A percentile compares a stretch with the other conserved stretches of the same genome.
Conservation (phyloP, 306 rosid genomes). For the Malus sieversii region DNA sequence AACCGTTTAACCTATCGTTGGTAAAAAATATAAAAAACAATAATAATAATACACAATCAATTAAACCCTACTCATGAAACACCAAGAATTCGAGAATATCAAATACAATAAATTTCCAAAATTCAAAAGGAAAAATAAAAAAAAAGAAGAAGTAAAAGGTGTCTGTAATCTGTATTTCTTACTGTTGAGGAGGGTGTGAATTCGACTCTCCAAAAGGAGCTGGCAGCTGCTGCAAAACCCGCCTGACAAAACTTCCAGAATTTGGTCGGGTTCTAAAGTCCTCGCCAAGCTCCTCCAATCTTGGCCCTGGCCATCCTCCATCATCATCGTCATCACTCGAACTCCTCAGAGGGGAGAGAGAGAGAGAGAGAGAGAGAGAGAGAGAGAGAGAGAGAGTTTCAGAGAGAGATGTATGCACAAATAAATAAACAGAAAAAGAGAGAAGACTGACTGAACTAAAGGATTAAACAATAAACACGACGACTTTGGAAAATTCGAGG, state of each 20-base stretch:
- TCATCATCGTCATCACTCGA: too few relatives aligned
- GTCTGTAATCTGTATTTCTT: not conserved
- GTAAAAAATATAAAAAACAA: too few relatives aligned
- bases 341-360: not conserved
- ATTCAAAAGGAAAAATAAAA: not conserved
- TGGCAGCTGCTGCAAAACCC: conserved; percentile 31
- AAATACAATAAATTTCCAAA: not conserved
- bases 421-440: too few relatives aligned
- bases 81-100: not conserved
- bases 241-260: conserved; percentile 26
- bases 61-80: not conserved
- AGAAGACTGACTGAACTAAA: too few relatives aligned
- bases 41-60: not conserved
- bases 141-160: too few relatives aligned
- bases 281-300: conserved; percentile 4
- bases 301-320: not conserved
- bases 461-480: too few relatives aligned
- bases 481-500: too few relatives aligned
- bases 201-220: conserved; percentile 15
- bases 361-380: too few relatives aligned
- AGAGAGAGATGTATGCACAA: too few relatives aligned
- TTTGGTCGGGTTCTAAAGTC: conserved; percentile 24
- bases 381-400: too few relatives aligned
- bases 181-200: not conserved
- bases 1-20: too few relatives aligned